A percentile compares a stretch with the other conserved stretches of the same genome.
Evolutionary conservation across 164 flowering plant species (phyloP).

Genomic region (Tetrastigma voinierianum): DNA sequence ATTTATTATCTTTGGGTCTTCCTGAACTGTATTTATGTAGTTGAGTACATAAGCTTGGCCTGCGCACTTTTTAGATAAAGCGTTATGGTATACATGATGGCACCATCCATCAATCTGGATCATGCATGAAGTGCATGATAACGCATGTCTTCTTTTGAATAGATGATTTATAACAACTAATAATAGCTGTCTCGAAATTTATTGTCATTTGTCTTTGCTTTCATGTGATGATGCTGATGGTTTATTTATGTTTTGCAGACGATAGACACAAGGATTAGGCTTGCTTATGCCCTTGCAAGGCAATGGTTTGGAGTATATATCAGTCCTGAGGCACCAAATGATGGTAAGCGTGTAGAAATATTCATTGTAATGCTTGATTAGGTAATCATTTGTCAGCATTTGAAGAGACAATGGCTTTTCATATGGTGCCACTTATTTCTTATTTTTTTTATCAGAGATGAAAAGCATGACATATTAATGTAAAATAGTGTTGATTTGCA

Average conservation of each 20-base stretch:
- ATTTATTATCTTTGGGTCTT: no score
- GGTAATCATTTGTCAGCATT: neutral
- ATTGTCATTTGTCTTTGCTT: neutral
- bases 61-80: no score
- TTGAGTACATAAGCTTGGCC: no score
- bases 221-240: neutral
- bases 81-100: no score
- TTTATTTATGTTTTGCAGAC: slow-evolving; percentile 39
- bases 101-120: neutral
- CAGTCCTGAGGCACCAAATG: slow-evolving; percentile 77
- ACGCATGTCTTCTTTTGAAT: neutral
- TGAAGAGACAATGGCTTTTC: slow-evolving; percentile 1
- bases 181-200: neutral
- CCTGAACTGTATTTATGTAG: no score
- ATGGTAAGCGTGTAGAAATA: slow-evolving; percentile 51
- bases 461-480: no score
- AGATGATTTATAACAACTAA: neutral
- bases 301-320: slow-evolving; percentile 99
- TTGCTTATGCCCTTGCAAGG: slow-evolving; percentile 90
- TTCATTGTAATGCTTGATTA: neutral
- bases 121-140: neutral
- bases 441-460: no score
- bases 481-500: slow-evolving; percentile 34
- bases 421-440: slow-evolving; percentile 13
- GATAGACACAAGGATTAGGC: slow-evolving; percentile 83